Evolutionary conservation across 1,139 yeast species (phyloP).

Genomic region (Geotrichum europaeum): DNA sequence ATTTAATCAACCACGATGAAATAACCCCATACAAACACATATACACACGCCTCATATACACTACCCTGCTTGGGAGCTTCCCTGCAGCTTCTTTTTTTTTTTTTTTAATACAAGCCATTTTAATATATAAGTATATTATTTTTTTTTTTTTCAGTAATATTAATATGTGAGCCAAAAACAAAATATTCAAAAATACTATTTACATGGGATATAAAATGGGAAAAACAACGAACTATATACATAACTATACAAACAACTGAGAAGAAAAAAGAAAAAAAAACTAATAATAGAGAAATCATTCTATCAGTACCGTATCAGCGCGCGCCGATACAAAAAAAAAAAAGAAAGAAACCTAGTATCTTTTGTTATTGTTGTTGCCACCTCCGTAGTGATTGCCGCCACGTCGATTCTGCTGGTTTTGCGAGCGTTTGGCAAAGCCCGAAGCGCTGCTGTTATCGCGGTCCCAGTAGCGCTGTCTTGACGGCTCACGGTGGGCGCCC

Average conservation of each 20-base stretch:
- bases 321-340: not conserved
- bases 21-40: too few relatives aligned
- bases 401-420: not conserved
- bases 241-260: not conserved
- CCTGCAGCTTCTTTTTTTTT: too few relatives aligned
- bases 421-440: conserved; percentile 15
- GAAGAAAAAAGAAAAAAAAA: not conserved
- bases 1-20: not conserved
- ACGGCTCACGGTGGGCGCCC: conserved; percentile 14
- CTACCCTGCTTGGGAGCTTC: too few relatives aligned
- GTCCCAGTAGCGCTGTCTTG: conserved; percentile 14
- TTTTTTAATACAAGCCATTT: too few relatives aligned
- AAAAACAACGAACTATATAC: not conserved
- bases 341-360: not conserved
- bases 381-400: not conserved
- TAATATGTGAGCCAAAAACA: not conserved
- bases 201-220: too few relatives aligned
- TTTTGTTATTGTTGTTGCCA: not conserved
- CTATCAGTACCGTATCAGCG: not conserved
- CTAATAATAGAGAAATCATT: not conserved
- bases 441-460: conserved; percentile 12
- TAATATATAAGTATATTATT: too few relatives aligned
- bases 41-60: too few relatives aligned
- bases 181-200: not conserved
- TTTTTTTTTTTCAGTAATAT: too few relatives aligned